Evolutionary conservation across 768 basidiomycete genomes (phyloP).

Genomic region (Infundibulicybe gibba): DNA sequence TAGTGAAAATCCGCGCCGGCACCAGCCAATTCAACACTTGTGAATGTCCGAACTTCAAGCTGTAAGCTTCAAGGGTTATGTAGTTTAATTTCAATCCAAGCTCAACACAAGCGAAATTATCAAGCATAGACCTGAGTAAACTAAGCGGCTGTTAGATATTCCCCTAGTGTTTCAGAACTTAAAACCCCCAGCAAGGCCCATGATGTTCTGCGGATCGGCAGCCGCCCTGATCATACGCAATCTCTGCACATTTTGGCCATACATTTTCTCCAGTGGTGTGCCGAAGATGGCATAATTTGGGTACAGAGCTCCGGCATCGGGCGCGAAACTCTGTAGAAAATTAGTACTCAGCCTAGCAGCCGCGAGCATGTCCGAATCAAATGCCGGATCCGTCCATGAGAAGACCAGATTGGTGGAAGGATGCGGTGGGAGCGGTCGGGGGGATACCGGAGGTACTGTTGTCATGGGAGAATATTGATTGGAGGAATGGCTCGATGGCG

Average conservation of each 20-base stretch:
- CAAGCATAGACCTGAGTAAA: too few species aligned
- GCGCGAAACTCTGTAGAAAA: constrained; percentile 11
- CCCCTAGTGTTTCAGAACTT: constrained; percentile 33
- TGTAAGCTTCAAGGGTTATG: too few species aligned
- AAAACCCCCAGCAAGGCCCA: constrained; percentile 67
- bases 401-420: constrained; percentile 23
- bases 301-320: constrained; percentile 33
- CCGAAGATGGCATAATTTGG: constrained; percentile 45
- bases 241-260: constrained; percentile 40
- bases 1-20: too few species aligned
- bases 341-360: not conserved
- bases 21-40: too few species aligned
- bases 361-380: not conserved
- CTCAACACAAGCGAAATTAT: too few species aligned
- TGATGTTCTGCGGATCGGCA: constrained; percentile 57
- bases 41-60: too few species aligned
- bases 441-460: constrained; percentile 40
- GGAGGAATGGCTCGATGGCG: constrained; percentile 41
- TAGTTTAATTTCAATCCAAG: too few species aligned
- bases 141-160: not conserved
- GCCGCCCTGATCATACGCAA: constrained; percentile 35
- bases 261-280: constrained; percentile 40
- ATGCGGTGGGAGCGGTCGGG: constrained; percentile 20
- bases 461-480: constrained; percentile 33
- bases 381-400: constrained; percentile 11